Conservation (phyloP, 179 eudicot species). For the Patellifolia procumbens region DNA sequence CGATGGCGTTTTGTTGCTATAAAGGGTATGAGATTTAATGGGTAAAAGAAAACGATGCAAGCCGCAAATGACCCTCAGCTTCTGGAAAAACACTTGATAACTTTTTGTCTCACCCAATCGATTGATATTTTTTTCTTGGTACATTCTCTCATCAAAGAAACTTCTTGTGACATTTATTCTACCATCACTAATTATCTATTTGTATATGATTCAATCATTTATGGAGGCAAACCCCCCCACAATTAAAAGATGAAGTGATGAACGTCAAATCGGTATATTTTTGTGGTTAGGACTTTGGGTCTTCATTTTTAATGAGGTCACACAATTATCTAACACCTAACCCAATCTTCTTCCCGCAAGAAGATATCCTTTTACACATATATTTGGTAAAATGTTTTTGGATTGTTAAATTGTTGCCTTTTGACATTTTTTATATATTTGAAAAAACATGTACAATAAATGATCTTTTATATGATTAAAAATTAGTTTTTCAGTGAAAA, state of each 20-base stretch:
- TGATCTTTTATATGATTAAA: no score
- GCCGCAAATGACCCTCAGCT: not conserved
- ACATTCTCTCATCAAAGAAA: not conserved
- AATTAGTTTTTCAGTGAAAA: no score
- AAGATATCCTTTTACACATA: not conserved
- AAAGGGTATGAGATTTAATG: not conserved
- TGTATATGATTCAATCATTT: not conserved
- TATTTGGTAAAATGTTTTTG: no score
- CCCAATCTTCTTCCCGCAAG: not conserved
- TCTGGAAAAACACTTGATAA: not conserved
- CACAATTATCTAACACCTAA: constrained; percentile 10
- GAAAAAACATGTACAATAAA: no score
- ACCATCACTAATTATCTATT: not conserved
- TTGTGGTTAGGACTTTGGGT: no score
- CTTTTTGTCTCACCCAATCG: not conserved
- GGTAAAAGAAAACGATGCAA: not conserved
- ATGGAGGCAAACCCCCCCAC: not conserved
- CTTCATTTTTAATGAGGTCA: not conserved
- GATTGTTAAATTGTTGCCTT: no score
- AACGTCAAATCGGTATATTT: constrained; percentile 1
- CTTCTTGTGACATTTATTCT: not conserved
- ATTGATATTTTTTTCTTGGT: not conserved
- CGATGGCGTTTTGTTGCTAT: not conserved
- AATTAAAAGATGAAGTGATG: not conserved
- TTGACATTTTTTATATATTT: no score